Evolutionary conservation across 805 yeast genomes (phyloP), one percentile per base, ranked within the genome.

Genomic region (Ogataea nonfermentans): DNA sequence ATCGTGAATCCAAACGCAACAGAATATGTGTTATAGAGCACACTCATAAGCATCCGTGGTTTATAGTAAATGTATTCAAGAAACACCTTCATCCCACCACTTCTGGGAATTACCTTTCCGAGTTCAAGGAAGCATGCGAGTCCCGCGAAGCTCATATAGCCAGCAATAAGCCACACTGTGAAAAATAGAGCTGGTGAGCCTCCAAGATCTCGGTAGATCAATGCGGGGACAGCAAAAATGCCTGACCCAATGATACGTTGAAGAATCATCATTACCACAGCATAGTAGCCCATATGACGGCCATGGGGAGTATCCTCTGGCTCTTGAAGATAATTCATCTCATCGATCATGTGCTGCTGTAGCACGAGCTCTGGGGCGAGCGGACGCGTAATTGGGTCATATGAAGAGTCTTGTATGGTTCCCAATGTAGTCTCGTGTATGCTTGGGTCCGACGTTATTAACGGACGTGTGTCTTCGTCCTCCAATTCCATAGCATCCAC

Each of bases 231-330:
- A 6, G 89, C 81, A 64, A 84, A 81, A 7, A 84, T 83, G 0
- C 93, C 93, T 0, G 89, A 80, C 0, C 95, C 93, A 9, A 84
- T 65, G 29, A 84, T 84, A 44, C 90, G 65, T 11, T 86, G 77
- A 6, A 84, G 70, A 50, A 81, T 79, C 42, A 82, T 61, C 30
- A 81, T 71, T 28, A 79, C 69, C 0, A 86, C 80, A 6, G 88
- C 78, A 49, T 73, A 81, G 2, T 81, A 57, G 0, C 91, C 91
- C 44, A 84, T 57, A 59, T 83, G 88, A 26, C 91, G 65, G 1
- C 91, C 91, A 49, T 81, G 88, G 1, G 90, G 90, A 2, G 74
- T 61, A 15, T 76, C 80, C 48, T 75, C 79, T 9, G 55, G 49
- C 11, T 48, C 49, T 11, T 50, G 52, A 9, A 61, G 39, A 25